Evolutionary conservation across 768 basidiomycete species (phyloP).

Genomic region (Flagelloscypha sp.): DNA sequence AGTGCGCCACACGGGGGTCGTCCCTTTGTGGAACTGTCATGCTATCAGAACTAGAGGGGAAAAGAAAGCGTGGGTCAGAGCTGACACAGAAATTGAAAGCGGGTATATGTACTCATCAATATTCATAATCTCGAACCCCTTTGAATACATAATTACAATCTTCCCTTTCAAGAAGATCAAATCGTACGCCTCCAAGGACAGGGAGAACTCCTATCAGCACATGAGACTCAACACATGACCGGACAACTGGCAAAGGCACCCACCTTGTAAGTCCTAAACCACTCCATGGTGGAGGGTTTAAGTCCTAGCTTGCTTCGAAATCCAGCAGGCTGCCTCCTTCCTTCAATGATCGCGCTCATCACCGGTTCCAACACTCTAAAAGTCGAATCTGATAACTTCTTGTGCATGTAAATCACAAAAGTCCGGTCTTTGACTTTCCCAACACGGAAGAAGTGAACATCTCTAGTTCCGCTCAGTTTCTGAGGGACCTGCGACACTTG

Average conservation of each 20-base stretch:
- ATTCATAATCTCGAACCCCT: slow-evolving; percentile 77
- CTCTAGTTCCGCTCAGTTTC: slow-evolving; percentile 3
- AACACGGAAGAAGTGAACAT: slow-evolving; percentile 66
- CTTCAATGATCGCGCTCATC: slow-evolving; percentile 48
- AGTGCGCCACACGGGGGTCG: slow-evolving; percentile 43
- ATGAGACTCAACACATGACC: background rate
- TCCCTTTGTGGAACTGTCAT: slow-evolving; percentile 65
- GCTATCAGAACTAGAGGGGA: slow-evolving; percentile 46
- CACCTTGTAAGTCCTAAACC: slow-evolving; percentile 68
- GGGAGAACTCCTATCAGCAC: slow-evolving; percentile 48
- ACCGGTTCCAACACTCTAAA: slow-evolving; percentile 73
- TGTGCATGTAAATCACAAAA: slow-evolving; percentile 71
- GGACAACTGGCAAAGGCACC: no score
- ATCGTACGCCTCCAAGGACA: slow-evolving; percentile 59
- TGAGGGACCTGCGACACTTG: slow-evolving; percentile 5
- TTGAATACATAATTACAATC: slow-evolving; percentile 62
- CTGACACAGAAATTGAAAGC: background rate
- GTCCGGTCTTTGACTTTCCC: slow-evolving; percentile 45
- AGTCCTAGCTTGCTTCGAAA: slow-evolving; percentile 45
- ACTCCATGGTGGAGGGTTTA: slow-evolving; percentile 50
- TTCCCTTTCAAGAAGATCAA: slow-evolving; percentile 62
- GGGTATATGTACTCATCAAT: slow-evolving; percentile 46
- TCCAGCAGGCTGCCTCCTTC: slow-evolving; percentile 36
- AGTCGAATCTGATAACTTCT: slow-evolving; percentile 62
- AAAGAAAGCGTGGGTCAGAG: slow-evolving; percentile 1